phyloP scores from a whole-genome alignment of 805 yeast genomes.

The Metschnikowia proteae region DNA sequence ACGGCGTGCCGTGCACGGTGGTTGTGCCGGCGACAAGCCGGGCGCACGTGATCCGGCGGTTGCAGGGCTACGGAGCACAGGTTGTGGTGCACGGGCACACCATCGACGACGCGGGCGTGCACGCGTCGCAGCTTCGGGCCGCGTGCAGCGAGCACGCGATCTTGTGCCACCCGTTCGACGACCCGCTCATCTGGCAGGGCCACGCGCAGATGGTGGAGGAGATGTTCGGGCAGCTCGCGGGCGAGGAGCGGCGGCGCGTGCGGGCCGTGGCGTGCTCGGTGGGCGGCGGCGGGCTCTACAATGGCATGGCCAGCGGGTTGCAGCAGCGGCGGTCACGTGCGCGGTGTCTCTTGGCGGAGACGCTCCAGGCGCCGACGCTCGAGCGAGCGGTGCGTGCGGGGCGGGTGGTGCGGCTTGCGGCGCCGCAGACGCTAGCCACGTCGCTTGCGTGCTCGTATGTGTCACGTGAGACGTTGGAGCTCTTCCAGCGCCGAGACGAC shows the following conservation, averaged over 20 bases:
- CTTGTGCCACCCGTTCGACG: constrained; percentile 55
- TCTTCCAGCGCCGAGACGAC: constrained; percentile 13
- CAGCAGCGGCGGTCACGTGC: constrained; percentile 21
- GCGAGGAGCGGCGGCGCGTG: constrained; percentile 21
- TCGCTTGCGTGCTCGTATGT: constrained; percentile 62
- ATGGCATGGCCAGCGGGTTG: constrained; percentile 48
- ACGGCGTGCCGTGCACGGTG: constrained; percentile 49
- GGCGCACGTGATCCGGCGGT: constrained; percentile 41
- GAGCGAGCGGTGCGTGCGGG: constrained; percentile 47
- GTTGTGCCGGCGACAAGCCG: constrained; percentile 55
- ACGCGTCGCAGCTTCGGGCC: constrained; percentile 29
- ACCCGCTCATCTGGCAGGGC: constrained; percentile 52
- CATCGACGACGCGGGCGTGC: constrained; percentile 51
- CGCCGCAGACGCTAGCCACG: constrained; percentile 55
- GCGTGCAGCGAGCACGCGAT: constrained; percentile 25
- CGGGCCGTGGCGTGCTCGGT: constrained; percentile 51
- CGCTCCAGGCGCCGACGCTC: constrained; percentile 60
- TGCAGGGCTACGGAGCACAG: constrained; percentile 47
- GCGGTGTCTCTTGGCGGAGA: constrained; percentile 47
- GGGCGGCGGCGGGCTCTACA: constrained; percentile 58
- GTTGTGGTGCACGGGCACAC: constrained; percentile 45
- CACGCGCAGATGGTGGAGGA: constrained; percentile 41
- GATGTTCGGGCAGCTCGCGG: constrained; percentile 29
- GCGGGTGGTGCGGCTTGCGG: constrained; percentile 40
- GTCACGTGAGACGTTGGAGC: constrained; percentile 45